Evolutionary conservation across 2,329 filamentous ascomycete species (phyloP).

Genomic region (Fusarium sp.): DNA sequence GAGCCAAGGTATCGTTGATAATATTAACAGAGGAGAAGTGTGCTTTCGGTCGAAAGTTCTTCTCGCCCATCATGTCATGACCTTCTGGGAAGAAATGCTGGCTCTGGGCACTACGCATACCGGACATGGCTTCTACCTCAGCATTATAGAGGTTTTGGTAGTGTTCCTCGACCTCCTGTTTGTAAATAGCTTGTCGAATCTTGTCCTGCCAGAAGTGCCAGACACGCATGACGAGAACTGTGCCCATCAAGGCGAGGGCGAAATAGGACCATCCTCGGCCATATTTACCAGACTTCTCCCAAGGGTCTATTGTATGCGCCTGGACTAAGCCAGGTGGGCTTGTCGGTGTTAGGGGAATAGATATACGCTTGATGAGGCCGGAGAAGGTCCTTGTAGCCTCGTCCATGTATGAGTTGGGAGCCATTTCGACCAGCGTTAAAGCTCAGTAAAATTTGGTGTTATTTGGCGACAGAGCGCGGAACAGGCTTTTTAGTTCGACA

Average conservation of each 20-base stretch:
- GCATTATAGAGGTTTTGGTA: conserved; percentile 65
- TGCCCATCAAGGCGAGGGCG: conserved; percentile 74
- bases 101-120: conserved; percentile 61
- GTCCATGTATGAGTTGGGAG: conserved; percentile 48
- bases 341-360: conserved; percentile 68
- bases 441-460: conserved; percentile 31
- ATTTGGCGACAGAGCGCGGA: conserved; percentile 43
- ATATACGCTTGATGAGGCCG: conserved; percentile 64
- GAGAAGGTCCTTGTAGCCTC: conserved; percentile 50
- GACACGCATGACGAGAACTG: conserved; percentile 75
- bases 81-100: conserved; percentile 81
- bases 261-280: conserved; percentile 91
- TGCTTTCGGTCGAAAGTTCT: conserved; percentile 71
- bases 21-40: conserved; percentile 78
- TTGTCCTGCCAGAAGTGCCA: conserved; percentile 96
- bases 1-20: conserved; percentile 82
- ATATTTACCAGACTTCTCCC: conserved; percentile 85
- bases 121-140: conserved; percentile 59
- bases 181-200: conserved; percentile 88
- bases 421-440: conserved; percentile 54
- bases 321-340: conserved; percentile 71
- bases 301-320: conserved; percentile 78
- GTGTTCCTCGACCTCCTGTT: conserved; percentile 79
- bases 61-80: conserved; percentile 62
- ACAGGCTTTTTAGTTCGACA: conserved; percentile 40